Base-by-base conservation (phyloP, 768 basidiomycete species). In the Vishniacozyma victoriae region DNA sequence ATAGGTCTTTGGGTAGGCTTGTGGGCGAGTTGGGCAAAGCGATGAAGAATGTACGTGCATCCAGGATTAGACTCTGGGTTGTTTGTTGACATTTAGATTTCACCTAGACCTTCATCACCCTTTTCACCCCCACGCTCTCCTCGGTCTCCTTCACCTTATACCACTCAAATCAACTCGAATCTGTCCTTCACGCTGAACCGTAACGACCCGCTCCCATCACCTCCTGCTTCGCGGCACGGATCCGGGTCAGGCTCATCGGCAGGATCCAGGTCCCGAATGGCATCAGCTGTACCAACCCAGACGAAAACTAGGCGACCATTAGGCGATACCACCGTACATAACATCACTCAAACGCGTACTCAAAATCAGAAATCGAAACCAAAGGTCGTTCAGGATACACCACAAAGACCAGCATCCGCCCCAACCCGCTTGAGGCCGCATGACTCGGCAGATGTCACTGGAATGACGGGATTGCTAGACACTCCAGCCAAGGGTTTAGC, bases 401-500 rank as follows among this genome's bases (percentile, higher is more conserved):
- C 26, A 26, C 27, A 45, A 35, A 20, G 52, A n/a, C 29, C 29
- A 9, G n/a, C 9, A 27, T 43, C 52, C 1, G 52, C 52, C 19
- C 29, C 57, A 14, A 60, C 63, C 2, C 63, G 59, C 25, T 42
- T 53, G 9, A 43, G 56, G 24, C 39, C 35, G 7, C 55, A 56
- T 43, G 20, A 38, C 5, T 48, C 50, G 27, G 56, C 49, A 22
- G 70, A 72, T 51, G 41, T 72, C 6, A 72, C 70, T 27, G 60
- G 65, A 11, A 52, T 69, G 52, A 68, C 70, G 35, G 62, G 50
- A 22, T 46, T 72, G 53, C 45, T 72, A 52, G 70, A 53, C 15
- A 72, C 70, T 3, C 70, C 70, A 5, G 68, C 63, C 3, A 72
- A 67, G 41, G 70, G 70, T 1, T 46, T 41, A 12, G 50, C 51